phyloP scores from a whole-genome alignment of 257 asterid genomes.

The Nicotiana sylvestris region DNA sequence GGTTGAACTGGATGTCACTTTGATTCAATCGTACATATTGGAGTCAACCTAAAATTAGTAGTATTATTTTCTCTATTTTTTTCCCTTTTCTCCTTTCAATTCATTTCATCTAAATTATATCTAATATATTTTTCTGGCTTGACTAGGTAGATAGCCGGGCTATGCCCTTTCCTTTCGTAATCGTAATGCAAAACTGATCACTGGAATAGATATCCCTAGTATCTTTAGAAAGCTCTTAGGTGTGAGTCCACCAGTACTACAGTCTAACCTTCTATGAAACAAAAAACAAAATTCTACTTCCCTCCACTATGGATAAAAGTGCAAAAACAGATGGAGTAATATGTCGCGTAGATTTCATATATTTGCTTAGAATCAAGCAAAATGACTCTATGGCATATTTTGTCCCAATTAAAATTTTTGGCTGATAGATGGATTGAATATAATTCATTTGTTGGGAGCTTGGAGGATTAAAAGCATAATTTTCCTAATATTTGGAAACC shows the following conservation, averaged over 20 bases:
- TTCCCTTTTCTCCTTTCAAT: not conserved
- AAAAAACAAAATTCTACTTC: not conserved
- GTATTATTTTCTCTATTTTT: not conserved
- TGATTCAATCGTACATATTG: not conserved
- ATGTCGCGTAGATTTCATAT: not conserved
- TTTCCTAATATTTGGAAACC: not conserved
- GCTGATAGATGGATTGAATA: not conserved
- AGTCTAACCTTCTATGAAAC: not conserved
- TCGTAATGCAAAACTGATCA: too few relatives aligned
- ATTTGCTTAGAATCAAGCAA: not conserved
- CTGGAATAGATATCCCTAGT: not conserved
- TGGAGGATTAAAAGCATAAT: not conserved
- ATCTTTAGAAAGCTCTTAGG: not conserved
- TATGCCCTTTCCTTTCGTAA: not conserved
- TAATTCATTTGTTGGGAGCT: not conserved
- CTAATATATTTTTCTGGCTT: not conserved
- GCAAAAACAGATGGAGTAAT: not conserved
- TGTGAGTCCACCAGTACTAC: not conserved
- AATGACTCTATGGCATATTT: not conserved
- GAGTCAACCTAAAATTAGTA: not conserved
- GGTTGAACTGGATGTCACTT: not conserved
- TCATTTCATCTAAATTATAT: slow-evolving; percentile 1
- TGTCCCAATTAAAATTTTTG: not conserved
- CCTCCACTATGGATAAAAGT: not conserved
- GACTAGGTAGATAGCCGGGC: not conserved